Evolutionary conservation across 768 basidiomycete species (phyloP), one percentile per base, ranked within the genome.

Genomic region (Pulveroboletus ravenelii): DNA sequence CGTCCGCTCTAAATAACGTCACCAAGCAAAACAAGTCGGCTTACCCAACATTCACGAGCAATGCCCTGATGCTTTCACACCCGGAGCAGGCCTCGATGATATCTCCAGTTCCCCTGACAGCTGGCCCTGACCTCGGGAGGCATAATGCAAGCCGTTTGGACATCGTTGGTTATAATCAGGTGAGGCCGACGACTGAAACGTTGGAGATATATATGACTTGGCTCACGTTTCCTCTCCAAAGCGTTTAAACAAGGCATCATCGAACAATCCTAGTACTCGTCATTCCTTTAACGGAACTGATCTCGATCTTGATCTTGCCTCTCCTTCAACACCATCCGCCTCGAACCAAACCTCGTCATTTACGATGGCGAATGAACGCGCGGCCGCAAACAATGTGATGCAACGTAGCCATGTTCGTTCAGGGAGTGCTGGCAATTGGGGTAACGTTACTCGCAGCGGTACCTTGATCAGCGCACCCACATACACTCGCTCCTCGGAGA

Each of bases 371-470:
- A 74, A 72, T 37, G 74, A 69, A 45, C 78, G 74, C 55, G 70
- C 61, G 36, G 44, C 65, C 1, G 46, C 54, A 41, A 70, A 64
- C 57, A 66, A 71, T 39, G 65, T 50, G 43, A 58, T 61, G 36
- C 57, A 73, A 17, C 79, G 86, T 50, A 81, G 85, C 34, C 87
- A 90, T 62, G 80, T 81, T 52, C 83, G 88, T 53, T 81, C 86
- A 39, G 88, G 88, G 41, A 89, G 87, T 65, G 85, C 84, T 25
- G 87, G 87, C 30, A 89, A 88, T 63, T 89, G 88, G 88, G 84
- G 74, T 38, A 80, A 70, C 59, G 74, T 86, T 58, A 64, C 79
- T 25, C 78, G 83, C 43, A 77, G 72, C 63, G 78, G 70, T 61
- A 76, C 75, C 62, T 70, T 82, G 46, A 69, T 70, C 46, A 70